These are phyloP conservation scores for Tetrastigma voinierianum DNA, from an alignment of 164 flowering plant genomes.

Conservation along the genomic window DNA sequence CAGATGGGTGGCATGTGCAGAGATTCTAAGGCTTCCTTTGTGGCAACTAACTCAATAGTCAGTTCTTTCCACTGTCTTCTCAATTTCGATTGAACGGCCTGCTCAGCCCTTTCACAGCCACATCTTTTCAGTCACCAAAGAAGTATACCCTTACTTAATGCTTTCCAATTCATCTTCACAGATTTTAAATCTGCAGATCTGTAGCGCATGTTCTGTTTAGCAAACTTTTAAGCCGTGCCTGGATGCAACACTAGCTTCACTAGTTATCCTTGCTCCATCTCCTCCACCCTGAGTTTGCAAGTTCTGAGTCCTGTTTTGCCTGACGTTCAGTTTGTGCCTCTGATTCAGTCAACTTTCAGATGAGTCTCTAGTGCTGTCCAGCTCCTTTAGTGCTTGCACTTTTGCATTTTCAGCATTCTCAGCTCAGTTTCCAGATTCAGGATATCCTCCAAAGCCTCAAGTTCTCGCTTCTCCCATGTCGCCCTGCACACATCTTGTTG, in stretches of 20 bases:
- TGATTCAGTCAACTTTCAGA: conserved; percentile 71
- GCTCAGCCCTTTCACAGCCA: conserved; percentile 59
- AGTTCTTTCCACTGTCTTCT: conserved; percentile 77
- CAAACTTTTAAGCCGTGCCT: conserved; percentile 88
- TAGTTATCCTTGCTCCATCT: conserved; percentile 85
- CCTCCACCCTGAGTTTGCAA: conserved; percentile 74
- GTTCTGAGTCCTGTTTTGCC: conserved; percentile 85
- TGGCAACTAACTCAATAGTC: conserved; percentile 77
- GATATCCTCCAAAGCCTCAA: conserved; percentile 74
- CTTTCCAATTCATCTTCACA: conserved; percentile 76
- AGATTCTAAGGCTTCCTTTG: conserved; percentile 77
- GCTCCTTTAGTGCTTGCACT: conserved; percentile 52
- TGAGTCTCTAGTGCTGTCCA: conserved; percentile 68
- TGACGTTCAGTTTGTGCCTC: conserved; percentile 86
- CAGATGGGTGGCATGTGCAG: conserved; percentile 79
- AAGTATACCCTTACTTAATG: conserved; percentile 39
- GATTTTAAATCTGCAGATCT: conserved; percentile 58
- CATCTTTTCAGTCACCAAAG: conserved; percentile 53
- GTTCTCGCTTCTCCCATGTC: conserved; percentile 67
- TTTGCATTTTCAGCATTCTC: conserved; percentile 72
- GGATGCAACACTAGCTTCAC: conserved; percentile 83
- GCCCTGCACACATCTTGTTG: conserved; percentile 50
- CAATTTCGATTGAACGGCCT: conserved; percentile 63
- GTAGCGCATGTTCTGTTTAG: conserved; percentile 70
- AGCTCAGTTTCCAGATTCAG: conserved; percentile 45